phyloP scores from a whole-genome alignment of 1,284 basidiomycete species.

The Trichosporon sp. region DNA sequence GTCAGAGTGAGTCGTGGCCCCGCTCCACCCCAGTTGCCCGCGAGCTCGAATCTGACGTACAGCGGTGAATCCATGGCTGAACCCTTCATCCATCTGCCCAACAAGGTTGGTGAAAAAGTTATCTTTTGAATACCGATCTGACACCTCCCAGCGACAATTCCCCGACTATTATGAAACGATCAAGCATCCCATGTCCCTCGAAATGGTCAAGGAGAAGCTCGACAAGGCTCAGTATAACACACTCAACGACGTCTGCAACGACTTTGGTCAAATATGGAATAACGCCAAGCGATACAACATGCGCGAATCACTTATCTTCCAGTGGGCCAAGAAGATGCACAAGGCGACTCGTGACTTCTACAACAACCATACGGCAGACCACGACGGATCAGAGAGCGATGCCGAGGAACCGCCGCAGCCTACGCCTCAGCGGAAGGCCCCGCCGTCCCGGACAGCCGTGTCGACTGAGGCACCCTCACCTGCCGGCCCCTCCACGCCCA shows the following conservation, averaged over 20 bases:
- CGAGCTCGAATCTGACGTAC: slow-evolving; percentile 27
- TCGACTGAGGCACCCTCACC: slow-evolving; percentile 20
- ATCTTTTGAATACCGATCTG: slow-evolving; percentile 21
- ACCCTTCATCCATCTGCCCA: slow-evolving; percentile 52
- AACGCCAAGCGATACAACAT: slow-evolving; percentile 56
- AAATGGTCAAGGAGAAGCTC: slow-evolving; percentile 48
- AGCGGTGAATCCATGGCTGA: slow-evolving; percentile 46
- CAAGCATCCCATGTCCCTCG: slow-evolving; percentile 53
- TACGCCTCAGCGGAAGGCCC: slow-evolving; percentile 26
- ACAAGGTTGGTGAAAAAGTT: slow-evolving; percentile 40
- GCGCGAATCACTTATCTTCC: slow-evolving; percentile 52
- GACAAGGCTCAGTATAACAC: slow-evolving; percentile 39
- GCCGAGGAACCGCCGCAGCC: slow-evolving; percentile 23
- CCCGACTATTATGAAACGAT: slow-evolving; percentile 55
- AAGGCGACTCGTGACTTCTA: slow-evolving; percentile 49
- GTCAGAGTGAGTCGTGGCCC: slow-evolving; percentile 40
- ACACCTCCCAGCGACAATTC: slow-evolving; percentile 40
- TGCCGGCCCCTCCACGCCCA: slow-evolving; percentile 29
- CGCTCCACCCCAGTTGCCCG: slow-evolving; percentile 4
- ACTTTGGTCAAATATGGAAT: slow-evolving; percentile 52
- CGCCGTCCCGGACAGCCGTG: slow-evolving; percentile 26
- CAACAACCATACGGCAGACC: slow-evolving; percentile 27
- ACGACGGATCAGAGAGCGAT: slow-evolving; percentile 30
- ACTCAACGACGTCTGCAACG: slow-evolving; percentile 43
- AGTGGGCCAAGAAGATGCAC: slow-evolving; percentile 55